phyloP scores from a whole-genome alignment of 1,284 basidiomycete genomes.

The Puccinia novopanici region DNA sequence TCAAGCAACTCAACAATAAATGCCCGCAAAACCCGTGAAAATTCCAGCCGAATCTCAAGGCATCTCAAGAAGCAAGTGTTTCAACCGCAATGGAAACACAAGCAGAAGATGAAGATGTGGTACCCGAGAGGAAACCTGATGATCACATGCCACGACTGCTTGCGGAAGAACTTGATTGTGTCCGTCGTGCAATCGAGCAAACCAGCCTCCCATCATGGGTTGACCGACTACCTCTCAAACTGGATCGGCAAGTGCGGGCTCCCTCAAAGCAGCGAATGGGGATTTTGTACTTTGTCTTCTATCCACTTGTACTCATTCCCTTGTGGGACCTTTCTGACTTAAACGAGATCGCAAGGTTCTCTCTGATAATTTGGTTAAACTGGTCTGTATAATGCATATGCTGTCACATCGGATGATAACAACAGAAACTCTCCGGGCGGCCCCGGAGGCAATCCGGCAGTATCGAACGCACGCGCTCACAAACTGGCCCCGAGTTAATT shows the following conservation, averaged over 20 bases:
- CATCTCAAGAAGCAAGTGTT: no score
- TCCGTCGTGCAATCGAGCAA: conserved; percentile 1
- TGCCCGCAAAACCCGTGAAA: not conserved
- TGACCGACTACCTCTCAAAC: not conserved
- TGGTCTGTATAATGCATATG: conserved; percentile 1
- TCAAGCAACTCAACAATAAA: not conserved
- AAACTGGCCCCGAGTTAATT: conserved; percentile 15
- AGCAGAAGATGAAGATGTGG: not conserved
- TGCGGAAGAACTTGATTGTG: conserved; percentile 7
- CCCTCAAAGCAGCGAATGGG: conserved; percentile 4
- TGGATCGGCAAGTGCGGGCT: conserved; percentile 13
- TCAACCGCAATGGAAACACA: not conserved
- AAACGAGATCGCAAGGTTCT: not conserved
- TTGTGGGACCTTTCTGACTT: not conserved
- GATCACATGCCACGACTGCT: conserved; percentile 14
- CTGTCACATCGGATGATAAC: not conserved
- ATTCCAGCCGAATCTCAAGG: not conserved
- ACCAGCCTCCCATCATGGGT: conserved; percentile 5
- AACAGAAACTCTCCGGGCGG: not conserved
- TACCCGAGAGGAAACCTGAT: not conserved
- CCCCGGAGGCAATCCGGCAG: not conserved
- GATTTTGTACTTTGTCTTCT: conserved; percentile 10
- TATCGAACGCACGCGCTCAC: conserved; percentile 7
- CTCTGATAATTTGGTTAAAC: conserved; percentile 1
- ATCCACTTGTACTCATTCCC: not conserved